Evolutionary conservation across 805 yeast species (phyloP).

Genomic region (Tetrapisispora arboricola): DNA sequence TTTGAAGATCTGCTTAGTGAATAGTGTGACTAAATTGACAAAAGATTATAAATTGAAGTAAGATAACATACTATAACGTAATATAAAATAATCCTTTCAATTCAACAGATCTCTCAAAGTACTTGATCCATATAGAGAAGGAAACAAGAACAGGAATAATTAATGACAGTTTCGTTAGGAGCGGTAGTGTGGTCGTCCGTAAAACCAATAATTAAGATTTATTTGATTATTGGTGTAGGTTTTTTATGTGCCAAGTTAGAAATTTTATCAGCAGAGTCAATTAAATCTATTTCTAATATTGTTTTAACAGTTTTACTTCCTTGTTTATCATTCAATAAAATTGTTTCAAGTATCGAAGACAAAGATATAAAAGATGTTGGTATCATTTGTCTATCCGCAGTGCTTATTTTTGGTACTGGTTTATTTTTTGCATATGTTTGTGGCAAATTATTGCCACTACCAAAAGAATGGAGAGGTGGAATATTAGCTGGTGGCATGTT

Average conservation of each 20-base stretch:
- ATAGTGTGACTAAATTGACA: no score
- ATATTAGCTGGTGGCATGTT: conserved; percentile 58
- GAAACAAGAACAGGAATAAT: no score
- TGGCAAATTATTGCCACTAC: conserved; percentile 34
- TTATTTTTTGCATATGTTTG: conserved; percentile 34
- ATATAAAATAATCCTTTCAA: no score
- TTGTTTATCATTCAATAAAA: conserved; percentile 51
- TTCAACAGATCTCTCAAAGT: no score
- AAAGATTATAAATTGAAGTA: no score
- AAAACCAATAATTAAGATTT: conserved; percentile 68
- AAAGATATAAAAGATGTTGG: conserved; percentile 62
- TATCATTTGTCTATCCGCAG: conserved; percentile 44
- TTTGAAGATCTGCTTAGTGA: no score
- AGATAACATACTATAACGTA: no score
- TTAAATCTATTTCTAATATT: conserved; percentile 52
- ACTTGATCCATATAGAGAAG: no score
- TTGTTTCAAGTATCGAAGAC: conserved; percentile 50
- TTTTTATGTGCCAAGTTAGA: conserved; percentile 47
- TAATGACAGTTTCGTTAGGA: conserved; percentile 24
- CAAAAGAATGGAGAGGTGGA: conserved; percentile 64
- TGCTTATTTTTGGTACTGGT: conserved; percentile 43
- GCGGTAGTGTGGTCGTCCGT: conserved; percentile 40
- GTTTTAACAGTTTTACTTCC: conserved; percentile 57
- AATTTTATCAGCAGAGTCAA: conserved; percentile 51
- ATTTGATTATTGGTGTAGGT: conserved; percentile 61